A percentile compares a stretch with the other conserved stretches of the same genome.
phyloP scores from a whole-genome alignment of 176 grass and related monocot species.

The Paspalum vaginatum region DNA sequence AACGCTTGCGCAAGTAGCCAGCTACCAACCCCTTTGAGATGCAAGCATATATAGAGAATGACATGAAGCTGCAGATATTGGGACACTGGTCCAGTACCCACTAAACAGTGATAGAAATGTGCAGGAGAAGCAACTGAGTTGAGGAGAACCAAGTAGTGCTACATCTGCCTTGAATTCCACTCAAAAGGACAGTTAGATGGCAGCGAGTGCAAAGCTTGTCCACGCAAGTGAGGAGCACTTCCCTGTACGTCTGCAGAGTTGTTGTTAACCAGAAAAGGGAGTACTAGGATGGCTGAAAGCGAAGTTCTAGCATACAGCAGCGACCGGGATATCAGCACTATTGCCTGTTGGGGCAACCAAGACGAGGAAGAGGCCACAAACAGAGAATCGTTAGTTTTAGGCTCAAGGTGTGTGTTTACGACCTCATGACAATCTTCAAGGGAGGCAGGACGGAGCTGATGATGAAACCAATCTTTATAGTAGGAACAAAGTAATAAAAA shows the following conservation, averaged over 20 bases:
- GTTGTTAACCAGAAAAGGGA: conserved; percentile 10
- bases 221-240: conserved; percentile 1
- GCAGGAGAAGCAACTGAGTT: conserved; percentile 8
- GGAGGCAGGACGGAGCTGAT: too few species aligned
- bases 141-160: background rate
- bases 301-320: background rate
- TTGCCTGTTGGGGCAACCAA: background rate
- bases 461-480: too few species aligned
- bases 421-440: too few species aligned
- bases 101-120: conserved; percentile 11
- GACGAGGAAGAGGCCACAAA: background rate
- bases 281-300: conserved; percentile 6
- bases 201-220: background rate
- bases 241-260: background rate
- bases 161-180: conserved; percentile 7
- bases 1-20: background rate
- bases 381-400: background rate
- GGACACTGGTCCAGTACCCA: background rate
- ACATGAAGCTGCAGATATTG: background rate
- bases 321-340: background rate
- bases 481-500: too few species aligned
- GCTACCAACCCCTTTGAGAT: background rate
- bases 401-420: too few species aligned
- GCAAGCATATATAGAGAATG: background rate
- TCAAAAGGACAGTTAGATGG: conserved; percentile 31